Evolutionary conservation across 1,284 basidiomycete species (phyloP).

Genomic region (Rhodotorula mucilaginosa): DNA sequence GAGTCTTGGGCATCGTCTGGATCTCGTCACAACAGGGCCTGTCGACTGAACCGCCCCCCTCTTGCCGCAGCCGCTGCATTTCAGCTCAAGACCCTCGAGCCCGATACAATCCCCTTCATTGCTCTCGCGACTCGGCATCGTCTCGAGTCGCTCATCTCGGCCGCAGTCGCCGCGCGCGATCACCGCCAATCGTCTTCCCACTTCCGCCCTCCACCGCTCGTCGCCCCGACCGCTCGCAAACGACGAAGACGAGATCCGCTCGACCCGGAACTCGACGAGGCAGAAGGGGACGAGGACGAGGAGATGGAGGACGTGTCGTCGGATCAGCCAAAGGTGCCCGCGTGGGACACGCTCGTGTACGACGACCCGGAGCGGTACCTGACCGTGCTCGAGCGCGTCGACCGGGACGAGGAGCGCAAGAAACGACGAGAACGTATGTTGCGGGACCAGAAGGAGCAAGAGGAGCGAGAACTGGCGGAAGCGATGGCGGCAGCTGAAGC

Average conservation of each 20-base stretch:
- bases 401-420: constrained; percentile 74
- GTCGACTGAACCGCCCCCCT: background rate
- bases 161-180: constrained; percentile 66
- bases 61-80: constrained; percentile 40
- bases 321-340: constrained; percentile 52
- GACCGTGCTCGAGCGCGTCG: constrained; percentile 66
- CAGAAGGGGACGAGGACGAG: constrained; percentile 16
- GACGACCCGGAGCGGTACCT: constrained; percentile 73
- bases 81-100: constrained; percentile 45
- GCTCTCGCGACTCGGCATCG: constrained; percentile 73
- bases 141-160: constrained; percentile 66
- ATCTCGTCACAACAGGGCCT: background rate
- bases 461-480: constrained; percentile 50
- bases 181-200: constrained; percentile 66
- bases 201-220: constrained; percentile 60
- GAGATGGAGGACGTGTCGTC: constrained; percentile 14
- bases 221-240: constrained; percentile 14
- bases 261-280: constrained; percentile 45
- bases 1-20: background rate
- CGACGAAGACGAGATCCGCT: constrained; percentile 18
- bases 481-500: constrained; percentile 52
- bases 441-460: constrained; percentile 57
- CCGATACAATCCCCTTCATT: constrained; percentile 50
- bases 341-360: constrained; percentile 73
- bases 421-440: constrained; percentile 70